phyloP scores from a whole-genome alignment of 176 grass and related monocot species.

The Tillandsia fasciculata region DNA sequence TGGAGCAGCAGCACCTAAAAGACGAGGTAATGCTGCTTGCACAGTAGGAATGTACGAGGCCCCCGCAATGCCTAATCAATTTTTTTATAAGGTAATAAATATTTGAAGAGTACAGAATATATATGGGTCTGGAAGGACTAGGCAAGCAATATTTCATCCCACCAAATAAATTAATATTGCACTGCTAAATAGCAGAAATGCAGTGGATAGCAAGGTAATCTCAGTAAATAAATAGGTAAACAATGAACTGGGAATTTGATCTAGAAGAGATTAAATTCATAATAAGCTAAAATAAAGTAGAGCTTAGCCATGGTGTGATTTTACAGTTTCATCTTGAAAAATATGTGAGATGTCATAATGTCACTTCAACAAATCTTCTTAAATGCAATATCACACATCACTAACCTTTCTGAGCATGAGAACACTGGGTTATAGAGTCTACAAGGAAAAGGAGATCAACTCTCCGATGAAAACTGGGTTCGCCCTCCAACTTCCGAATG shows the following conservation, averaged over 20 bases:
- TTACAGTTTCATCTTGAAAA: background rate
- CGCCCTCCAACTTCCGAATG: conserved; percentile 64
- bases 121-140: conserved; percentile 8
- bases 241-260: too few relatives aligned
- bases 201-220: too few relatives aligned
- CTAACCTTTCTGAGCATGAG: conserved; percentile 83
- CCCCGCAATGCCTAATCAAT: conserved; percentile 56
- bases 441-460: conserved; percentile 93
- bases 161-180: background rate
- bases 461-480: conserved; percentile 81
- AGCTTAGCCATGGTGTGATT: background rate
- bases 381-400: conserved; percentile 1
- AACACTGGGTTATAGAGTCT: conserved; percentile 92
- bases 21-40: conserved; percentile 76
- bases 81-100: conserved; percentile 31
- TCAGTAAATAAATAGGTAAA: too few relatives aligned
- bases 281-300: background rate
- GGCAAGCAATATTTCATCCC: conserved; percentile 17
- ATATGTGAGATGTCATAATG: background rate
- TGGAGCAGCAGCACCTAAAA: conserved; percentile 85
- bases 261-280: too few relatives aligned
- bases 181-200: too few relatives aligned
- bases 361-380: background rate
- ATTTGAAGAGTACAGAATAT: conserved; percentile 27
- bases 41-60: conserved; percentile 68